A percentile compares a stretch with the other conserved stretches of the same genome.
Conservation (phyloP, 208 protist genomes). For the Leishmania martiniquensis region DNA sequence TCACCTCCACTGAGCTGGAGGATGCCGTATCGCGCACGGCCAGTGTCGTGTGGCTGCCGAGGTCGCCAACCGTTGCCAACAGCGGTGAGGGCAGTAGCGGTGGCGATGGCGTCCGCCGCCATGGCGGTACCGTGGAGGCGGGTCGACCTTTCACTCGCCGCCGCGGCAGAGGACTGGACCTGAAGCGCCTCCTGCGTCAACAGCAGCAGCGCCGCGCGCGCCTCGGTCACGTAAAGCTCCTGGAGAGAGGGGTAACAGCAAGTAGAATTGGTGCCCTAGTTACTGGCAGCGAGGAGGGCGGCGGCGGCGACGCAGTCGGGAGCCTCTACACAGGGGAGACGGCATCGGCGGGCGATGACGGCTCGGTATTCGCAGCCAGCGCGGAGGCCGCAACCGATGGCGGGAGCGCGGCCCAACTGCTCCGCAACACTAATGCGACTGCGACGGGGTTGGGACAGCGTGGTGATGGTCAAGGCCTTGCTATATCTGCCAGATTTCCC, state of each 20-base stretch:
- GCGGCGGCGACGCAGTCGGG: conserved; percentile 2
- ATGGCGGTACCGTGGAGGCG: neutral
- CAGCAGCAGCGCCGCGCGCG: conserved; percentile 20
- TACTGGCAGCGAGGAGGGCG: neutral
- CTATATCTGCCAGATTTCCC: neutral
- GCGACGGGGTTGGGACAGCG: conserved; percentile 16
- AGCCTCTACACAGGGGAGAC: conserved; percentile 25
- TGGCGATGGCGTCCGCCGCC: neutral
- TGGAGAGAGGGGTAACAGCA: neutral
- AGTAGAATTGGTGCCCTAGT: neutral
- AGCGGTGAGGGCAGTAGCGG: neutral
- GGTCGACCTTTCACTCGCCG: conserved; percentile 9
- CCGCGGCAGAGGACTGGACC: conserved; percentile 20
- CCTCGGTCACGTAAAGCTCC: conserved; percentile 2
- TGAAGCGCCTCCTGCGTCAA: conserved; percentile 25
- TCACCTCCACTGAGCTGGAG: conserved; percentile 21
- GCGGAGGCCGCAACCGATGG: neutral
- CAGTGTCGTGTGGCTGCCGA: conserved; percentile 16
- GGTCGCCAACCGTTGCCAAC: conserved; percentile 12
- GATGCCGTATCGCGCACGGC: conserved; percentile 22
- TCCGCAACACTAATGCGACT: conserved; percentile 3
- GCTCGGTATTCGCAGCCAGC: neutral
- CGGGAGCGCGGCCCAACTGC: neutral
- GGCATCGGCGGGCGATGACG: neutral
- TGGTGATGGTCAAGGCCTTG: neutral